phyloP scores from a whole-genome alignment of 176 grass and related monocot genomes.

The Echinochloa phyllopogon region DNA sequence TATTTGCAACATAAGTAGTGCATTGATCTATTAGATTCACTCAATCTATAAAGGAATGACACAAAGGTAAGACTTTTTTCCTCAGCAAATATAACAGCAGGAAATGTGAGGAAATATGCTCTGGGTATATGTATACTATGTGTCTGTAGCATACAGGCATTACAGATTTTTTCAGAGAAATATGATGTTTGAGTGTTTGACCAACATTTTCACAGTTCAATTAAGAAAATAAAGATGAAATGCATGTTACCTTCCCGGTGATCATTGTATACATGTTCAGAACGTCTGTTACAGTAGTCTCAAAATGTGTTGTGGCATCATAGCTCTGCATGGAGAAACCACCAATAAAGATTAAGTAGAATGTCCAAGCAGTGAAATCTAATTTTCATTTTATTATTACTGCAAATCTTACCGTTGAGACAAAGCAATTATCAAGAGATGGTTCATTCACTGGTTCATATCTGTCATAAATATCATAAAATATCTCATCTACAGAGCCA shows the following conservation, averaged over 20 bases:
- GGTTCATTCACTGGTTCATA: slow-evolving; percentile 88
- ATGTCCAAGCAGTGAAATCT: neutral
- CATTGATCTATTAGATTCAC: neutral
- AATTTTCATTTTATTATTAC: slow-evolving; percentile 21
- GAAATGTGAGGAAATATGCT: neutral
- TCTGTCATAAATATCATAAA: slow-evolving; percentile 93
- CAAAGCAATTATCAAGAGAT: slow-evolving; percentile 85
- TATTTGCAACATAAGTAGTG: neutral
- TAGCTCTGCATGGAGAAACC: slow-evolving; percentile 71
- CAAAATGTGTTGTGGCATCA: slow-evolving; percentile 97
- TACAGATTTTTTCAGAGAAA: neutral
- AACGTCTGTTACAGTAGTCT: slow-evolving; percentile 85
- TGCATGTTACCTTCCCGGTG: slow-evolving; percentile 68
- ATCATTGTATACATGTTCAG: slow-evolving; percentile 92
- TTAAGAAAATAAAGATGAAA: slow-evolving; percentile 20
- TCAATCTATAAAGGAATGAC: neutral
- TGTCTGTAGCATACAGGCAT: neutral
- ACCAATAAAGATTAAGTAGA: slow-evolving; percentile 29
- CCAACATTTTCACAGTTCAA: neutral
- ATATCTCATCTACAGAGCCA: slow-evolving; percentile 80
- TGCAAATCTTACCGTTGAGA: slow-evolving; percentile 68
- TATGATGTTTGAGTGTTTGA: neutral
- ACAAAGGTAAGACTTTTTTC: neutral
- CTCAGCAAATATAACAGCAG: neutral
- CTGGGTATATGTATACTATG: neutral